A percentile compares a stretch with the other conserved stretches of the same genome.
phyloP scores from a whole-genome alignment of 1,284 basidiomycete species.

The Malassezia nana region DNA sequence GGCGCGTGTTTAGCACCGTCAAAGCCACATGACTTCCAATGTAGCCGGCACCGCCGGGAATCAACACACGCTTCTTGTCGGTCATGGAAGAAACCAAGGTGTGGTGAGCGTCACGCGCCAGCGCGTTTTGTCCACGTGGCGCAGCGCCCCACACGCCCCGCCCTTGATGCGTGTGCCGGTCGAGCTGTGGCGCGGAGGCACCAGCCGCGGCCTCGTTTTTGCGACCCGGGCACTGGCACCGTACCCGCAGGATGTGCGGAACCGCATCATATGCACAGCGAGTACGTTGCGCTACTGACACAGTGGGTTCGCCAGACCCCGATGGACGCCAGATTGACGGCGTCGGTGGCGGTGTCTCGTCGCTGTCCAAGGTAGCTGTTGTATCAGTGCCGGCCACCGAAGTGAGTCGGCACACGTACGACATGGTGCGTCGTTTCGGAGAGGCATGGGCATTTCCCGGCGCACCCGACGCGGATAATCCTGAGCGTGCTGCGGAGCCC shows the following conservation, averaged over 20 bases:
- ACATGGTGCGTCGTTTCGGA: background rate
- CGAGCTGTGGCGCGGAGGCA: conserved; percentile 57
- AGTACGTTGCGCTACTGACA: conserved; percentile 27
- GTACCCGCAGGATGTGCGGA: conserved; percentile 42
- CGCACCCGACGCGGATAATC: conserved; percentile 26
- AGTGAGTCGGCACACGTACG: background rate
- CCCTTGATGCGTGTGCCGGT: conserved; percentile 9
- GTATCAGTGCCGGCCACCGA: conserved; percentile 48
- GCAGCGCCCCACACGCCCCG: background rate
- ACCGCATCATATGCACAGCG: conserved; percentile 57
- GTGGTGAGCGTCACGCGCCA: background rate
- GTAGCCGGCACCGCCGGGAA: conserved; percentile 47
- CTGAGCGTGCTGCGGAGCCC: conserved; percentile 6
- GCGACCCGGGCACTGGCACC: conserved; percentile 52
- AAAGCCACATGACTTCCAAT: conserved; percentile 83
- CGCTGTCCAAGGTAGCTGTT: conserved; percentile 68
- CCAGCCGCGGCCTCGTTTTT: conserved; percentile 67
- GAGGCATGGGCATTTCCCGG: conserved; percentile 20
- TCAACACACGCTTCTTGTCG: conserved; percentile 40
- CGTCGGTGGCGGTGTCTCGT: conserved; percentile 64
- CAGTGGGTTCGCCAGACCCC: conserved; percentile 76
- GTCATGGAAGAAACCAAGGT: background rate
- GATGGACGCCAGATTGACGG: conserved; percentile 67
- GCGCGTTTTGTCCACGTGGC: background rate
- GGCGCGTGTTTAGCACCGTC: conserved; percentile 69